Evolutionary conservation across 192 early-diverging fungal species (phyloP).

Genomic region (Geranomyces variabilis): DNA sequence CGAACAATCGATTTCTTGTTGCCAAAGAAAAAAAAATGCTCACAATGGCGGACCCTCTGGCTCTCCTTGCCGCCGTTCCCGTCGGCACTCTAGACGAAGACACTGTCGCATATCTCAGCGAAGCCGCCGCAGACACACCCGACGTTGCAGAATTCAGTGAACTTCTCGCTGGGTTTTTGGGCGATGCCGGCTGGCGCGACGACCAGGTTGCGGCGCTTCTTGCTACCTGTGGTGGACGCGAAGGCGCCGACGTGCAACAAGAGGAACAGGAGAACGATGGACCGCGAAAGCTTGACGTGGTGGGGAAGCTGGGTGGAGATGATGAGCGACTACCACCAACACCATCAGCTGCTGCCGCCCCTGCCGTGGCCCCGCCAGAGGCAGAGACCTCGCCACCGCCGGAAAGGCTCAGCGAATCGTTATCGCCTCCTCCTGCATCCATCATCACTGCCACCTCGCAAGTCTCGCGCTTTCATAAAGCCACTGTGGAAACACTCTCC

Average conservation of each 20-base stretch:
- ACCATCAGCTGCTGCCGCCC: background rate
- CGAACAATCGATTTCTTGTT: no score
- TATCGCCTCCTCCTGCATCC: background rate
- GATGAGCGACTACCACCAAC: background rate
- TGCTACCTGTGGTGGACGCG: slow-evolving; percentile 8
- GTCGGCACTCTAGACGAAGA: background rate
- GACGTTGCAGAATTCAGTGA: slow-evolving; percentile 54
- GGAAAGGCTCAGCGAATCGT: background rate
- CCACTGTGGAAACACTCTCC: slow-evolving; percentile 75
- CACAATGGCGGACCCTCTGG: no score
- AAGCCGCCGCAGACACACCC: background rate
- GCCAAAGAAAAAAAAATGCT: no score
- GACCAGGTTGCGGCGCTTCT: slow-evolving; percentile 54
- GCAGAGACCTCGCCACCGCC: background rate
- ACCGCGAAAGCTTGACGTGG: slow-evolving; percentile 1
- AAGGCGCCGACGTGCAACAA: background rate
- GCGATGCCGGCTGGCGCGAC: slow-evolving; percentile 63
- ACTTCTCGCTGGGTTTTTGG: slow-evolving; percentile 65
- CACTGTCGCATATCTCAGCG: background rate
- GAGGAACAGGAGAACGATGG: background rate
- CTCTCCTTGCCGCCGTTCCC: background rate
- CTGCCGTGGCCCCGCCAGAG: background rate
- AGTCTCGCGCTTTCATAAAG: slow-evolving; percentile 82
- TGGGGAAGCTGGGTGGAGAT: background rate
- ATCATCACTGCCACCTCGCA: slow-evolving; percentile 45